Evolutionary conservation across 441 rosid genomes (phyloP), one percentile per base, ranked within the genome.

Genomic region (Isatis lusitanica): DNA sequence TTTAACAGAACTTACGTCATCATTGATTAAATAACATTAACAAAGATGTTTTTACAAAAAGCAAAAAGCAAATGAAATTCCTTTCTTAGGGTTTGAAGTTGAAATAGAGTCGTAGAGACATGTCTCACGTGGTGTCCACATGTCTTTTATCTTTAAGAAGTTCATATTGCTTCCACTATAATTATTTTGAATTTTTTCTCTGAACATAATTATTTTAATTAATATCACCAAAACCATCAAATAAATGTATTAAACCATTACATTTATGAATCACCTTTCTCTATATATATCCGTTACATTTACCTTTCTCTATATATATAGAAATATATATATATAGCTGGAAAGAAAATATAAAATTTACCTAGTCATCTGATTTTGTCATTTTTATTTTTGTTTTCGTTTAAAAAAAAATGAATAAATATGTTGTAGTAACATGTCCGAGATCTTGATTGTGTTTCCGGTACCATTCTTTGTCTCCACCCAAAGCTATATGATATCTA

Each of bases 51-150:
- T 3, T 59, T 40, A 39, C 16, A 39, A 58, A 59, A 68, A 52
- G 70, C 36, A 28, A 53, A 66, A 66, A 33, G 78, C 28, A 66
- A 66, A 52, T 24, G 3, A 75, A 69, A 75, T 75, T 75, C 79
- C 24, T 75, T 75, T 46, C 79, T 33, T 75, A 63, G 65, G 75
- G 44, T 57, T 68, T 44, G 74, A 75, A 62, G 70, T 53, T 68
- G 71, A 62, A 24, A 35, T 53, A 51, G 74, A 16, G 59, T 35
- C 21, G 68, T 33, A 60, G 79, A 70, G 79, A 70, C 71, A 76
- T 76, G 47, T 64, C 75, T 76, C 79, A 70, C 75, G 79, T 76
- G 79, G 71, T 76, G 62, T 64, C 75, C 75, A 76, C 79, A 39
- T 70, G 75, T 76, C 66, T 57, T 56, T 76, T 36, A 75, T 70